Percentiles rank a stretch among this genome's conserved stretches.
Conservation (phyloP, 2,329 filamentous ascomycete genomes). For the Raffaelea ambrosiae region DNA sequence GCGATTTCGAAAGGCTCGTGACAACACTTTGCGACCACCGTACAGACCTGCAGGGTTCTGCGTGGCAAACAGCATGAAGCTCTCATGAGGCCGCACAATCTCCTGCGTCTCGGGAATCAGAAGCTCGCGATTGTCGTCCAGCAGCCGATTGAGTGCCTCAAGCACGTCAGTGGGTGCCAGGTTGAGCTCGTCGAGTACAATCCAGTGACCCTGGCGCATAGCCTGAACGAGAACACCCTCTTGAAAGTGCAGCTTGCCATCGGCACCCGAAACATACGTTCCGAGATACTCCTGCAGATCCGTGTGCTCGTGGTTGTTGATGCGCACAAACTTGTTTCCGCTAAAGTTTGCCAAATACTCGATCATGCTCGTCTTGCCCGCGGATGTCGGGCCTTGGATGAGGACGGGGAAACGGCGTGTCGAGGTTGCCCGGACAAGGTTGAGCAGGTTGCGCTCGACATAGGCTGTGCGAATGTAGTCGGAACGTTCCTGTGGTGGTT, state of each 20-base stretch:
- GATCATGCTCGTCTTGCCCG: slow-evolving; percentile 99
- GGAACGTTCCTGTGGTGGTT: slow-evolving; percentile 58
- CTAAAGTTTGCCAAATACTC: slow-evolving; percentile 96
- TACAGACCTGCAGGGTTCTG: slow-evolving; percentile 96
- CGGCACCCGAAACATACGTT: slow-evolving; percentile 78
- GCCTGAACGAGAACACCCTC: slow-evolving; percentile 92
- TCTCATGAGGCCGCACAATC: slow-evolving; percentile 79
- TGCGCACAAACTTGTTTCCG: slow-evolving; percentile 93
- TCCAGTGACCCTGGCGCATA: slow-evolving; percentile 90
- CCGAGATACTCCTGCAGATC: slow-evolving; percentile 97
- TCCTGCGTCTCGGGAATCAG: slow-evolving; percentile 96
- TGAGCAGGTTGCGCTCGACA: slow-evolving; percentile 88
- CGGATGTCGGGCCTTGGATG: slow-evolving; percentile 92
- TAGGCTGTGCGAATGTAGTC: slow-evolving; percentile 98
- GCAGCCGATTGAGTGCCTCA: slow-evolving; percentile 86
- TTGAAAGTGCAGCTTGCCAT: slow-evolving; percentile 82
- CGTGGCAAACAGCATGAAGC: slow-evolving; percentile 97
- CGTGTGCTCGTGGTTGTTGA: slow-evolving; percentile 99
- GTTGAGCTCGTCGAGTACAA: slow-evolving; percentile 95
- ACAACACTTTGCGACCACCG: slow-evolving; percentile 86
- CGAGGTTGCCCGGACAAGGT: slow-evolving; percentile 86
- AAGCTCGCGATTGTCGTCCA: slow-evolving; percentile 94
- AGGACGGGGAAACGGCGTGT: slow-evolving; percentile 88
- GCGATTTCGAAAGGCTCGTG: slow-evolving; percentile 89
- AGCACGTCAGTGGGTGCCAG: slow-evolving; percentile 93